A percentile compares a stretch with the other conserved stretches of the same genome.
Conservation (phyloP, 306 rosid species). For the Rosa chinensis region DNA sequence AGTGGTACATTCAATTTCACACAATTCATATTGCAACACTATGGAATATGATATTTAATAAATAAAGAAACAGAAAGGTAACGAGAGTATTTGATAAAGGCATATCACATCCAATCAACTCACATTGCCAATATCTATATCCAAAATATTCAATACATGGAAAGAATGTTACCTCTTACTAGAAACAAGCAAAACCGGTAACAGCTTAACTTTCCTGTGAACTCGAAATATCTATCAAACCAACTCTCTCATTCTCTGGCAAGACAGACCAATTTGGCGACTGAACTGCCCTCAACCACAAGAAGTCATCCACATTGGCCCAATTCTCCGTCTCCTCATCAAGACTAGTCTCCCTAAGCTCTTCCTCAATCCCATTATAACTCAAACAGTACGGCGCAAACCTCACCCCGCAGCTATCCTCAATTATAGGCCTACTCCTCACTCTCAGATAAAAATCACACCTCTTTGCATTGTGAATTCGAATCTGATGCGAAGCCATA, state of each 20-base stretch:
- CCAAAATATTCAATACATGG: not conserved
- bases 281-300: conserved; percentile 73
- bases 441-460: conserved; percentile 79
- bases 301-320: conserved; percentile 87
- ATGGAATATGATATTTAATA: not conserved
- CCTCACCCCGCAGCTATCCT: conserved; percentile 58
- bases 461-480: conserved; percentile 65
- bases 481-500: conserved; percentile 84
- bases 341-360: conserved; percentile 60
- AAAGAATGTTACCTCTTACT: conserved; percentile 12
- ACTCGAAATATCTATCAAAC: conserved; percentile 36
- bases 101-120: not conserved
- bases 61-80: not conserved
- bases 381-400: conserved; percentile 78
- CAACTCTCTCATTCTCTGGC: conserved; percentile 66
- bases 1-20: not conserved
- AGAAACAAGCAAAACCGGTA: conserved; percentile 1
- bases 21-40: not conserved
- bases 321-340: conserved; percentile 69
- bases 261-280: conserved; percentile 85
- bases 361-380: conserved; percentile 61
- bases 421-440: conserved; percentile 87
- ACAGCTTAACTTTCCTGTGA: conserved; percentile 30
- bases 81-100: not conserved
- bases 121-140: conserved; percentile 2